Evolutionary conservation across 148 eudicot species (phyloP), one percentile per base, ranked within the genome.

Genomic region (Fagopyrum tataricum): DNA sequence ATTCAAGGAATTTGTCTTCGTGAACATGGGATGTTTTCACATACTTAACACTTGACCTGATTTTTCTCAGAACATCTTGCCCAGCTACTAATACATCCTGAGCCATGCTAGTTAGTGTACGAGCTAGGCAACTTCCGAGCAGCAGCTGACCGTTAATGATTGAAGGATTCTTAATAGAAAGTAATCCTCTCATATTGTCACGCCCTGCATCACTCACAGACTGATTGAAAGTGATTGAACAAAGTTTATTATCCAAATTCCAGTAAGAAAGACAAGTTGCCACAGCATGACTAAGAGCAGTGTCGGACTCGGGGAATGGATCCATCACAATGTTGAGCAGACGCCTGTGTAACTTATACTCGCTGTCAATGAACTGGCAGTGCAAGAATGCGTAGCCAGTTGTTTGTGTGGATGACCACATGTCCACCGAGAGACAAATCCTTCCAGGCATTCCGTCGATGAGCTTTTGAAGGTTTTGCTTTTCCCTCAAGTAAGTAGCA

Each of bases 301-400:
- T 69, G 78, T 89, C 96, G 0, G 96, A 87, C 62, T 93, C 96
- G 0, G 94, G 96, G 71, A 83, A 88, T 0, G 96, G 96, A 70
- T 87, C 98, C 94, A 89, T 90, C 18, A 93, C 87, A 61, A 90
- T 88, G 67, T 87, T 93, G 5, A 93, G 89, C 62, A 91, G 82
- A 72, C 88, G 90, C 70, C 85, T 78, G 42, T 93, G 96, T 71
- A 87, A 75, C 73, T 87, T 91, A 89, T 90, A 87, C 67, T 93
- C 98, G 40, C 51, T 79, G 52, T 93, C 94, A 53, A 92, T 84
- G 55, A 85, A 90, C 46, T 89, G 87, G 49, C 89, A 93, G 17
- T 86, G 83, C 2, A 93, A 73, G 64, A 89, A 89, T 21, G 91
- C 84, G 73, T 89, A 93, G n/a, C 90, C 94, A 3, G 82, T 80